Evolutionary conservation across 2,329 filamentous ascomycete species (phyloP), one percentile per base, ranked within the genome.

Genomic region (Colletotrichum tropicicola): DNA sequence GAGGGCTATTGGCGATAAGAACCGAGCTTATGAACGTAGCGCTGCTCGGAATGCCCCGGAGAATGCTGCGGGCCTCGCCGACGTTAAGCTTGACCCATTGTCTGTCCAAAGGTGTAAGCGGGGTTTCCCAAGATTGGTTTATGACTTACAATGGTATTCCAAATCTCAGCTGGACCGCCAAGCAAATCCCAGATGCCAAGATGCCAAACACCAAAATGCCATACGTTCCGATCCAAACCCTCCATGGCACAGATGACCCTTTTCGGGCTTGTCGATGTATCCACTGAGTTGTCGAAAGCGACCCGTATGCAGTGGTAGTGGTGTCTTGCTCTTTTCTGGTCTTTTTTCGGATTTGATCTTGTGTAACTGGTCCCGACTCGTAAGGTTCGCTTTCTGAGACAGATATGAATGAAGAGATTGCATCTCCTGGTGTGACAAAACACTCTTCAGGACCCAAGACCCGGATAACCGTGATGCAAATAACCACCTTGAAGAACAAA

Each of bases 361-460:
- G 41, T 6, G 21, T 44, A 4, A 44, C 9, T 7, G 17, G 28
- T 4, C 37, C 43, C 39, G 39, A 19, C 39, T 21, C 23, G 15
- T 21, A 17, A 17, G 25, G 7, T n/a, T 35, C 13, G 15, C 10
- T 37, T 3, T 25, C 21, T 13, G 13, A 9, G 13, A 23, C 21
- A 44, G 28, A 23, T 3, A 58, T 25, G 25, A 58, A 58, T 9
- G 55, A 58, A 13, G 28, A 28, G 10, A 58, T 28, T 3, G 44
- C 55, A 27, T 58, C 55, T n/a, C 55, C 55, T 15, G 30, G 55
- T 3, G 55, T 58, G 17, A 58, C 35, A 5, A 58, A 35, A 9
- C 43, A 21, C 4, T 48, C 44, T 15, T 48, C 19, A 9, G 41
- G 10, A 7, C 55, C 39, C 10, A 58, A 19, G 15, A 25, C 13